Evolutionary conservation across 2,329 filamentous ascomycete genomes (phyloP).

Genomic region (Aureobasidium sp.): DNA sequence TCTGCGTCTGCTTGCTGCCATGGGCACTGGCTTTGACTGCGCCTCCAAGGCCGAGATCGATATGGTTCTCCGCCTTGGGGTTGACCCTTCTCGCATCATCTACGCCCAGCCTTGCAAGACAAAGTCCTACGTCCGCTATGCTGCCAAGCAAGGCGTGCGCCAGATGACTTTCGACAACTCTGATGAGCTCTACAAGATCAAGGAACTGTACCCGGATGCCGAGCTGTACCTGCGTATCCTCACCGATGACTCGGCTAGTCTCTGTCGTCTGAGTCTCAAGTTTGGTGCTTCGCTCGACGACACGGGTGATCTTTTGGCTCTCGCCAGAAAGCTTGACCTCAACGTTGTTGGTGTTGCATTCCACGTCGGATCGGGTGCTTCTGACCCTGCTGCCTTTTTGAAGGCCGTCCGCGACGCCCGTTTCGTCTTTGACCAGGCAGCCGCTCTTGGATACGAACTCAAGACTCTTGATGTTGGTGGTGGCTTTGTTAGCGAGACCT

Average conservation of each 20-base stretch:
- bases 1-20: conserved; percentile 73
- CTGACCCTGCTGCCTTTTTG: conserved; percentile 82
- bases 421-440: conserved; percentile 78
- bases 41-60: conserved; percentile 97
- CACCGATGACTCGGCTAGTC: conserved; percentile 88
- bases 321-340: conserved; percentile 74
- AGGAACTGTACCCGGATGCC: conserved; percentile 78
- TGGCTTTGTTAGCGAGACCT: conserved; percentile 83
- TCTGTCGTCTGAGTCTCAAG: conserved; percentile 94
- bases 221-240: conserved; percentile 91
- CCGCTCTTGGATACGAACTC: conserved; percentile 66
- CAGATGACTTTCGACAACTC: conserved; percentile 99
- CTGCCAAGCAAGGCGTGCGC: conserved; percentile 74
- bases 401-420: conserved; percentile 88
- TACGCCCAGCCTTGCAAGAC: conserved; percentile 99
- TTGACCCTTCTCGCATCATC: conserved; percentile 86
- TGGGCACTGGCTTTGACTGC: conserved; percentile 96
- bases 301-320: conserved; percentile 64
- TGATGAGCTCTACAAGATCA: conserved; percentile 97
- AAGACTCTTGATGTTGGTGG: conserved; percentile 90
- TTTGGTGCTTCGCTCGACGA: conserved; percentile 87
- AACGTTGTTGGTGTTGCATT: conserved; percentile 96
- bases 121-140: conserved; percentile 91
- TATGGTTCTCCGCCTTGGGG: conserved; percentile 72
- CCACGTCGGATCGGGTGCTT: conserved; percentile 93